phyloP scores from a whole-genome alignment of 495 filamentous ascomycete species.

The Aspergillus asperescens region DNA sequence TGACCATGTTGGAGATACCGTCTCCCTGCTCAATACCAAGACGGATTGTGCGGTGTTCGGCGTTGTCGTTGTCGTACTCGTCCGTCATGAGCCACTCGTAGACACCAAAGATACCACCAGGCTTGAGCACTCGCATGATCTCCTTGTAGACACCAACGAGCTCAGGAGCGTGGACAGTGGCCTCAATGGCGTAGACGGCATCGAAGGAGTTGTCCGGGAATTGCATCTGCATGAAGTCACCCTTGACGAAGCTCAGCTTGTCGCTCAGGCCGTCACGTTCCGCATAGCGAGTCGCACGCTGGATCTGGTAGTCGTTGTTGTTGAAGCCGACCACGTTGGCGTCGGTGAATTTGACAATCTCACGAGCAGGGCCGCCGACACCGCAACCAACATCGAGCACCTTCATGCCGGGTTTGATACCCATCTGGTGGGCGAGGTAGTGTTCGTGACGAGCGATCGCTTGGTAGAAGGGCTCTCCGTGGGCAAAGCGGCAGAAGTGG shows the following conservation, averaged over 20 bases:
- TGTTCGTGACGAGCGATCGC: slow-evolving; percentile 97
- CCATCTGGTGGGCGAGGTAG: slow-evolving; percentile 89
- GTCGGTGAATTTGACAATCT: slow-evolving; percentile 93
- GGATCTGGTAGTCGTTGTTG: slow-evolving; percentile 99
- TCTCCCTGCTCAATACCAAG: slow-evolving; percentile 95
- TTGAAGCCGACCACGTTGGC: slow-evolving; percentile 88
- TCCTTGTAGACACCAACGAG: slow-evolving; percentile 93
- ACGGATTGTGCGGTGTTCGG: slow-evolving; percentile 83
- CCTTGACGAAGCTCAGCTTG: slow-evolving; percentile 87
- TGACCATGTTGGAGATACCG: slow-evolving; percentile 98
- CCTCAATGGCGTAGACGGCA: slow-evolving; percentile 96
- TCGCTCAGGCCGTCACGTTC: slow-evolving; percentile 71
- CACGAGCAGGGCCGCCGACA: slow-evolving; percentile 93
- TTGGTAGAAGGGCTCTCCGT: slow-evolving; percentile 82
- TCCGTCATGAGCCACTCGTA: slow-evolving; percentile 99
- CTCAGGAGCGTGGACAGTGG: slow-evolving; percentile 90
- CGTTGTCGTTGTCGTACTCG: slow-evolving; percentile 82
- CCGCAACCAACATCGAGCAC: slow-evolving; percentile 97
- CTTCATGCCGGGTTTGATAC: slow-evolving; percentile 77
- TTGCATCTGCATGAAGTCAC: slow-evolving; percentile 99
- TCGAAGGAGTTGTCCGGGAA: slow-evolving; percentile 92
- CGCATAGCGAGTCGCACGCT: slow-evolving; percentile 85
- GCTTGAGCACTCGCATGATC: slow-evolving; percentile 94
- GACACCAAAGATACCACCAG: slow-evolving; percentile 91
- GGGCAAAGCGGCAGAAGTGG: slow-evolving; percentile 96